Base-by-base conservation (phyloP, 2,329 filamentous ascomycete genomes). In the Dactylellina sp. region DNA sequence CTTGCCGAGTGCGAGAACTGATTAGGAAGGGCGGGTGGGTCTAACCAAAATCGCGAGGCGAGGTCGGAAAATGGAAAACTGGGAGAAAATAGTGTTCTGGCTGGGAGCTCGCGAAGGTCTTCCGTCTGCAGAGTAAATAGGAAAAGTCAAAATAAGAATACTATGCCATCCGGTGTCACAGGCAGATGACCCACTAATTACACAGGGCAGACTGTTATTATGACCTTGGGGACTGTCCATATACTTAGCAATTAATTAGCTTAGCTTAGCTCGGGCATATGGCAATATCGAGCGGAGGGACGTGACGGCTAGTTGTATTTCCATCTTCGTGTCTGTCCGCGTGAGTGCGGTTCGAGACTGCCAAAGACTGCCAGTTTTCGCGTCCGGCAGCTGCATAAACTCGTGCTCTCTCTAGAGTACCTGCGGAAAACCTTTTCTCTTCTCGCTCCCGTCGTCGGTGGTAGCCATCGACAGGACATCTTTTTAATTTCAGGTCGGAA, bases 261-360 rank as follows among this genome's bases (percentile, higher is more conserved):
- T n/a, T n/a, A n/a, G n/a, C 16, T 20, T n/a, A n/a, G 7, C 40
- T 7, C 6, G 12, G 32, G 12, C 6, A 35, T 35, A 24, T 16
- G 25, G 18, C 49, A 9, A 28, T 11, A 37, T 35, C 22, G 14
- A 18, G 7, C 9, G 20, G 12, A 1, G 7, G 6, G 20, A 50
- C 18, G 16, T 7, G 25, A 25, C 11, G 18, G 39, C 9, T 28
- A 16, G 32, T 50, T 1, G 47, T 39, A 11, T 32, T 4, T 20
- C 7, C 42, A 32, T 12, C 39, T 55, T 59, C 66, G 66, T 71
- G 66, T 63, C 59, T 40, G 14, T 63, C 66, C 66, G 57, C 66
- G 66, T 71, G 42, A 12, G 16, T 52, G 24, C 28, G 61, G 16
- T 60, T 57, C 14, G 20, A 20, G 18, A 44, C 6, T 35, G 24